These are phyloP conservation scores for Scheffersomyces titani DNA, from an alignment of 1,139 yeast genomes.

Conservation along the genomic window DNA sequence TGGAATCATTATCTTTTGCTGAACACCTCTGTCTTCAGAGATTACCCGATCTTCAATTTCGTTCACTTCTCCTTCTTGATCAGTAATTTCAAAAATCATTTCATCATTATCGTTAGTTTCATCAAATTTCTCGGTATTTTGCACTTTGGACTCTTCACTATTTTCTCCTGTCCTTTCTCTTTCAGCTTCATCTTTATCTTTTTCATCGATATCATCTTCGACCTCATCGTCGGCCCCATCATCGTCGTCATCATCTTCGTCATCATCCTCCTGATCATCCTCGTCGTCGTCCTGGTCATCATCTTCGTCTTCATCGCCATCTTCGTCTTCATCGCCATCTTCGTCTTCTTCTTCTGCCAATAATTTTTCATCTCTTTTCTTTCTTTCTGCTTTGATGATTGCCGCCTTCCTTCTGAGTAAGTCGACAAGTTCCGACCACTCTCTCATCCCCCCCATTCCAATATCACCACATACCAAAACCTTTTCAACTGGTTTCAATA, in stretches of 20 bases:
- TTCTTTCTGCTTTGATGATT: conserved; percentile 32
- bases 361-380: conserved; percentile 17
- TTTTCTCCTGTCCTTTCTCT: background rate
- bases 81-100: conserved; percentile 39
- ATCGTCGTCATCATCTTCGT: conserved; percentile 37
- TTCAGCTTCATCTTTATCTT: conserved; percentile 9
- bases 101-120: conserved; percentile 24
- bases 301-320: conserved; percentile 32
- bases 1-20: conserved; percentile 7
- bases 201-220: conserved; percentile 27
- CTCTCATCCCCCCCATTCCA: conserved; percentile 98
- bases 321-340: conserved; percentile 22
- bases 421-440: conserved; percentile 92
- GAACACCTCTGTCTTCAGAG: background rate
- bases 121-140: conserved; percentile 6
- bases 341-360: conserved; percentile 20
- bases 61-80: conserved; percentile 11
- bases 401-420: conserved; percentile 58
- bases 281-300: conserved; percentile 36
- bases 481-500: conserved; percentile 90
- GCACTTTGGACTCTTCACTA: background rate
- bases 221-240: conserved; percentile 34
- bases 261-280: conserved; percentile 40
- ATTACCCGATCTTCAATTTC: conserved; percentile 5
- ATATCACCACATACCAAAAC: conserved; percentile 94